Base-by-base conservation (phyloP, 768 basidiomycete genomes). In the Russula ochroleuca region DNA sequence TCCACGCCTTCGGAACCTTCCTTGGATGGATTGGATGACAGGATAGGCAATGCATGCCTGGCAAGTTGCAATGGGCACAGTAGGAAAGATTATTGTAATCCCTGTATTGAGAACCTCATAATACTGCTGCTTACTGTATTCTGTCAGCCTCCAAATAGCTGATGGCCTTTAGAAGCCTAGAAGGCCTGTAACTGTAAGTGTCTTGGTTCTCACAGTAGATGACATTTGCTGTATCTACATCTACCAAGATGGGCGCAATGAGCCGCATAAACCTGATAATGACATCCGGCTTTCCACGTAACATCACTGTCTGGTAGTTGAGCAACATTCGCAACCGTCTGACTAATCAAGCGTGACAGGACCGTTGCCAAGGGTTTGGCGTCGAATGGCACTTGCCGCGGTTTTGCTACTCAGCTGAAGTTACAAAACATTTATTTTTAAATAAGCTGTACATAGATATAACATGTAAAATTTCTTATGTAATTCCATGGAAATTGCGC, bases 151-250 rank as follows among this genome's bases (percentile, higher is more conserved):
- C 88, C 51, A 92, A 78, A 74, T 94, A 98, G 66, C 92, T 90
- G 61, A 96, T 85, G 3, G 96, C 94, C 73, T 98, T 97, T 67
- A 97, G 75, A 56, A 98, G 70, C 1, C 89, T 92, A 0, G n/a
- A n/a, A n/a, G n/a, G n/a, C n/a, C n/a, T n/a, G n/a, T n/a, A n/a
- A n/a, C n/a, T n/a, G 87, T 90, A 66, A 98, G 78, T 0, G 94
- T 92, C 77, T 96, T 95, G 48, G 89, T 84, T 63, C 97, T 83
- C 13, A 98, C 86, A 2, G 91, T 85, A 0, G 54, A 88, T 86
- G 33, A 98, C 95, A 72, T 92, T 97, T 35, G 97, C 96, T n/a
- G 95, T 90, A 75, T 98, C 98, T n/a, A 99, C 95, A 69, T 98
- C 96, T 62, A 98, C 87, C 60, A 99, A 82, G 60, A 97, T 93